phyloP scores from a whole-genome alignment of 164 flowering plant species.

The Echeveria elegans region DNA sequence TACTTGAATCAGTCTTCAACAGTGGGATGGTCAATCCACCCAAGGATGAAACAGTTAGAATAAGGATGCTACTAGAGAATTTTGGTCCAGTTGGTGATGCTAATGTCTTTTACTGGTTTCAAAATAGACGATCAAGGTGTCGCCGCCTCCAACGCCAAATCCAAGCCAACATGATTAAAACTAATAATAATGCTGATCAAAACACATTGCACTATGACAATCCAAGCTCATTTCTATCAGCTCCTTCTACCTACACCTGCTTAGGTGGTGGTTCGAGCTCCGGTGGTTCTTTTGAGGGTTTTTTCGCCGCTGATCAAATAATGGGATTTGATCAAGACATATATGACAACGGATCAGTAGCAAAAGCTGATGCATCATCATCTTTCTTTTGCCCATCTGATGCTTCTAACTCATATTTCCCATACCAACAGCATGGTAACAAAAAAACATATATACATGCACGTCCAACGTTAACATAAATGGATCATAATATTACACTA shows the following conservation, averaged over 20 bases:
- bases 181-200: not conserved
- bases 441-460: not conserved
- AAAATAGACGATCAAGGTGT: conserved; percentile 77
- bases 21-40: conserved; percentile 98
- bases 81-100: conserved; percentile 89
- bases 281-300: not conserved
- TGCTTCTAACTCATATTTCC: not conserved
- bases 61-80: conserved; percentile 67
- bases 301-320: too few species aligned
- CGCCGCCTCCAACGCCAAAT: conserved; percentile 81
- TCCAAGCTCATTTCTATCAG: not conserved
- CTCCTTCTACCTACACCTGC: not conserved
- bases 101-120: conserved; percentile 97
- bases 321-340: not conserved
- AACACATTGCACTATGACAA: not conserved
- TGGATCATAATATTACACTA: not conserved
- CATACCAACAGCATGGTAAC: not conserved
- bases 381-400: not conserved
- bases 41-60: conserved; percentile 76
- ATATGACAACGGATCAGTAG: not conserved
- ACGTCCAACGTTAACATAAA: not conserved
- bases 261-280: not conserved
- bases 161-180: conserved; percentile 28
- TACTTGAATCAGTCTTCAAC: conserved; percentile 91
- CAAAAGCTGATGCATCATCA: not conserved